phyloP scores from a whole-genome alignment of 2,329 filamentous ascomycete genomes.

The Fusarium subtropicale region DNA sequence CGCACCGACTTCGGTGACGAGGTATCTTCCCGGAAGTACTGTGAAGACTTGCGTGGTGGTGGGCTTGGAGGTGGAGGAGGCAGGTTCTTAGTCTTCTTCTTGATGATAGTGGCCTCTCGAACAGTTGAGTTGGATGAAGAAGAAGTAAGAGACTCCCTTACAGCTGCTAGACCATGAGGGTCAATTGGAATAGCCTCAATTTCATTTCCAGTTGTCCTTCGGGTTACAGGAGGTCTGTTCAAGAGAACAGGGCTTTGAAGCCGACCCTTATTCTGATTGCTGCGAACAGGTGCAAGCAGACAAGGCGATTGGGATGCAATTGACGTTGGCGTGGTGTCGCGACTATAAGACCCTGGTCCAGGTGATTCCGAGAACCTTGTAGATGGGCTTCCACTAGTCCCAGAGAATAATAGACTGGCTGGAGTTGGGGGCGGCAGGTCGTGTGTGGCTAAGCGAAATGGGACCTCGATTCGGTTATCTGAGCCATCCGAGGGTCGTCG shows the following conservation, averaged over 20 bases:
- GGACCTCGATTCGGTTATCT: constrained; percentile 58
- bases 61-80: constrained; percentile 68
- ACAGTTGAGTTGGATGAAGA: constrained; percentile 79
- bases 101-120: constrained; percentile 60
- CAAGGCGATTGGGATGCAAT: constrained; percentile 80
- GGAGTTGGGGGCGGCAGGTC: constrained; percentile 75
- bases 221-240: constrained; percentile 69
- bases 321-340: constrained; percentile 82
- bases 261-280: constrained; percentile 60
- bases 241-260: constrained; percentile 65
- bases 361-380: constrained; percentile 81
- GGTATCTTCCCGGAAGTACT: constrained; percentile 60
- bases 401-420: constrained; percentile 64
- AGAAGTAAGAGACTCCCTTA: constrained; percentile 77
- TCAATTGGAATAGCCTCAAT: constrained; percentile 60
- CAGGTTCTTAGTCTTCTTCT: constrained; percentile 57
- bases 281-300: constrained; percentile 62
- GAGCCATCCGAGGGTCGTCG: constrained; percentile 53
- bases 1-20: constrained; percentile 55
- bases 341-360: constrained; percentile 76
- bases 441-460: constrained; percentile 70
- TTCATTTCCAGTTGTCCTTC: constrained; percentile 67
- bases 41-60: constrained; percentile 71
- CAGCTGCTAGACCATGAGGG: constrained; percentile 69
- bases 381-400: constrained; percentile 77